These are phyloP conservation scores for Clavariopsis aquatica DNA, from an alignment of 495 filamentous ascomycete species.

Conservation along the genomic window DNA sequence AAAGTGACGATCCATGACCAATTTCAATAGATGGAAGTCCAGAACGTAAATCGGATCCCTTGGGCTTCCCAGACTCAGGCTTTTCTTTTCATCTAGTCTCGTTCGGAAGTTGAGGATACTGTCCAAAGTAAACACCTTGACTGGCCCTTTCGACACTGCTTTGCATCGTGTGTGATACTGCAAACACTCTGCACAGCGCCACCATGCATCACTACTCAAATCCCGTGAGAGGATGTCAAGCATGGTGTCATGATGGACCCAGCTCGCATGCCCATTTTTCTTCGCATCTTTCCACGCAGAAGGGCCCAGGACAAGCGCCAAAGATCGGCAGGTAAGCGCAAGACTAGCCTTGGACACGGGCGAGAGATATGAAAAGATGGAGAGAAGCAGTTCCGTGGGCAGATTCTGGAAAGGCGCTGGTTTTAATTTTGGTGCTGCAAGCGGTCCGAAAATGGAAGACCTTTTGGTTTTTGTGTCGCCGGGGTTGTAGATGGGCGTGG, in stretches of 20 bases:
- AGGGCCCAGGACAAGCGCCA: slow-evolving; percentile 10
- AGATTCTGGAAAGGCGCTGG: slow-evolving; percentile 13
- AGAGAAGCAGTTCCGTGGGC: slow-evolving; percentile 18
- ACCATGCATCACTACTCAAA: slow-evolving; percentile 14
- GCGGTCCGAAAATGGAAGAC: not conserved
- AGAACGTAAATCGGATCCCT: slow-evolving; percentile 22
- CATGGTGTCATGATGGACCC: slow-evolving; percentile 18
- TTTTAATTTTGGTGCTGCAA: not conserved
- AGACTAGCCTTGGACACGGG: slow-evolving; percentile 16
- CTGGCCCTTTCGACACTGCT: not conserved
- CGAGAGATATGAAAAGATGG: slow-evolving; percentile 7
- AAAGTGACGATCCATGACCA: slow-evolving; percentile 28
- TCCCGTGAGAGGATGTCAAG: slow-evolving; percentile 24
- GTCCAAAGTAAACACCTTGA: not conserved
- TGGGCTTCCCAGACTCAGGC: not conserved
- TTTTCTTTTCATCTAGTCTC: not conserved
- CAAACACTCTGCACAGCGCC: slow-evolving; percentile 23
- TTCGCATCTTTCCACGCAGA: slow-evolving; percentile 4
- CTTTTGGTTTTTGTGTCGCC: not conserved
- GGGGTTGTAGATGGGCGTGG: not conserved
- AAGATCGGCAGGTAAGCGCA: slow-evolving; percentile 17
- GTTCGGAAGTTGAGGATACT: not conserved
- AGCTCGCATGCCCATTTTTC: slow-evolving; percentile 10
- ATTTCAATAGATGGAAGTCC: slow-evolving; percentile 11
- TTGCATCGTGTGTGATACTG: slow-evolving; percentile 14